These are phyloP conservation scores for Cicer arietinum DNA, from an alignment of 306 rosid species.

Conservation along the genomic window DNA sequence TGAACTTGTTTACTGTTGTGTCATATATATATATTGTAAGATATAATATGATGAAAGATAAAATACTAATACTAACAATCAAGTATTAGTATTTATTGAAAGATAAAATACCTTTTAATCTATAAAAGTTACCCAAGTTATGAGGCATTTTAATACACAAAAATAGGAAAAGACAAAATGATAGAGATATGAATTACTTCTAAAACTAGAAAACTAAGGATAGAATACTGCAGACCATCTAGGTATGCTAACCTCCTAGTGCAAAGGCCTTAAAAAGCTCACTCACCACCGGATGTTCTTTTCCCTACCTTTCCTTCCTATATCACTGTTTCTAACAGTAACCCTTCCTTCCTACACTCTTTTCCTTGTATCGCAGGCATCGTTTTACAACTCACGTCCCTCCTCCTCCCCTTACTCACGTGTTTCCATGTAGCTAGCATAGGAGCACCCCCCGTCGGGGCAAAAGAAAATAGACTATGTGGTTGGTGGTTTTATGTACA, in stretches of 20 bases:
- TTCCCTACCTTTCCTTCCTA: background rate
- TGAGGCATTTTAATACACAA: background rate
- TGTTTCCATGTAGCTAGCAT: too few species aligned
- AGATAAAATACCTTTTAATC: background rate
- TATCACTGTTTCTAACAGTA: background rate
- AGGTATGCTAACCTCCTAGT: slow-evolving; percentile 13
- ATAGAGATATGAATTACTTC: background rate
- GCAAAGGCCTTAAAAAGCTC: background rate
- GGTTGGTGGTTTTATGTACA: too few species aligned
- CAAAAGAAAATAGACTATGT: too few species aligned
- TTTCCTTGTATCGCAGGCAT: background rate
- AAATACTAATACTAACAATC: background rate
- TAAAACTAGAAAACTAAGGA: background rate
- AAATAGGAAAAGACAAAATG: background rate
- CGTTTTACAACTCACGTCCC: background rate
- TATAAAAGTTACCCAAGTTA: background rate
- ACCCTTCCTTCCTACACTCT: too few species aligned
- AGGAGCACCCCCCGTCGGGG: too few species aligned
- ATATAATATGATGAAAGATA: slow-evolving; percentile 17
- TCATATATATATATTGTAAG: slow-evolving; percentile 5
- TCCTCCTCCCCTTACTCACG: background rate
- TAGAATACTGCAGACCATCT: background rate
- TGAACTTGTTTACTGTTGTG: slow-evolving; percentile 35
- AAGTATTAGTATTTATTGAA: background rate
- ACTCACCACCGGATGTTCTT: background rate